A percentile compares a stretch with the other conserved stretches of the same genome.
Conservation (phyloP, 2,329 filamentous ascomycete genomes). For the Talaromyces sp. region DNA sequence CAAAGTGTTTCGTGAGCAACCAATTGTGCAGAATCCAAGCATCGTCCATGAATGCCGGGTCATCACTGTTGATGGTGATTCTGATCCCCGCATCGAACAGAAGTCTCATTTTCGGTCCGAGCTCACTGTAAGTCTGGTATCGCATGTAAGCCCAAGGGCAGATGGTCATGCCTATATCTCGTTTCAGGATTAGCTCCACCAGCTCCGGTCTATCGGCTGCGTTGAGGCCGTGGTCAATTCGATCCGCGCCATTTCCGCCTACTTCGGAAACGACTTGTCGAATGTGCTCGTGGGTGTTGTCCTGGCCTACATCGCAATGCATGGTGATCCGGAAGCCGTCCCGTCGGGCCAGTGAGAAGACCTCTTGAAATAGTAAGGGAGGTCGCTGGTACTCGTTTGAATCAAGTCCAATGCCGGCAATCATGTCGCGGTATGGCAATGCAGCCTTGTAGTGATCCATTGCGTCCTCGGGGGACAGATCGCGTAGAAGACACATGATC, state of each 20-base stretch:
- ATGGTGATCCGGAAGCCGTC: conserved; percentile 6
- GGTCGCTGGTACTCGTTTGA: conserved; percentile 1
- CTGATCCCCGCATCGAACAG: conserved; percentile 2
- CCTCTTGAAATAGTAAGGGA: neutral
- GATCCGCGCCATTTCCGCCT: conserved; percentile 1
- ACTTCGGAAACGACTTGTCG: conserved; percentile 3
- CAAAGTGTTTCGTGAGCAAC: conserved; percentile 6
- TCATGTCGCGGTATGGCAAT: conserved; percentile 6
- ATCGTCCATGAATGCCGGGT: conserved; percentile 8
- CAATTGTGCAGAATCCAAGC: conserved; percentile 8
- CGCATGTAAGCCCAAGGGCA: conserved; percentile 4
- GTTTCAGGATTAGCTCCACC: neutral
- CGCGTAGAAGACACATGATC: conserved; percentile 9
- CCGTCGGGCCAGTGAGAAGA: neutral
- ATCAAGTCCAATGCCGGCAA: neutral
- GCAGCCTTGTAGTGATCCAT: conserved; percentile 9
- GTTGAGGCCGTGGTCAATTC: conserved; percentile 6
- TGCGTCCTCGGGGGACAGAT: conserved; percentile 6
- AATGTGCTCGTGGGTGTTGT: conserved; percentile 5
- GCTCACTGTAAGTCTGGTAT: conserved; percentile 5
- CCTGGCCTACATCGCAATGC: conserved; percentile 7
- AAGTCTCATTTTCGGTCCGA: conserved; percentile 4
- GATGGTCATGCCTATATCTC: conserved; percentile 7
- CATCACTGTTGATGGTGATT: conserved; percentile 3
- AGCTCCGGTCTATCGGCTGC: conserved; percentile 1